Evolutionary conservation across 169 alveolate species (phyloP), one percentile per base, ranked within the genome.

Genomic region (Toxoplasma gondii): DNA sequence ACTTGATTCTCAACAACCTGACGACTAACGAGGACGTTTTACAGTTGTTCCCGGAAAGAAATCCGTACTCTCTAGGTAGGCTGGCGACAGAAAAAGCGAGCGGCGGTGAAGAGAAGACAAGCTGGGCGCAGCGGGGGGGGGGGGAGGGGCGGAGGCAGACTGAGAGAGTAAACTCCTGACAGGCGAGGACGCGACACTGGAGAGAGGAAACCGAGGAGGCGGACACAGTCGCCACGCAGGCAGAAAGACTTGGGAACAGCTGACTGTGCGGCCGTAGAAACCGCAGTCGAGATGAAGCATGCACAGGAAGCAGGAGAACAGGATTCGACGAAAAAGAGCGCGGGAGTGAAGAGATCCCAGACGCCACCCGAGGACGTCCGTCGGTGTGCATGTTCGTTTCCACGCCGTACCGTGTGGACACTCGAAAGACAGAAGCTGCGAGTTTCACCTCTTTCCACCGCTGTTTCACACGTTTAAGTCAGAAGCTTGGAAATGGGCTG

Each of bases 11-110:
- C 70, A 41, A 82, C 39, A 92, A 92, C 54, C 92, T 92, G 39
- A 92, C 94, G 22, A 92, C 94, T 10, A 90, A 88, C 38, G 94
- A 92, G 36, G 94, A 92, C 54, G 41, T 92, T 34, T 88, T 54
- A 19, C 94, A 58, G 88, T 87, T 81, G 0, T 92, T 78, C 41
- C 86, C 86, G 29, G 86, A 92, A 29, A 41, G 92, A 22, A 92
- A 92, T 87, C 94, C 94, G 38, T 92, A 81, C 83, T 92, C 94
- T 1, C 53, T 39, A 69, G 94, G 94, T 91, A 67, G 36, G 39
- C 67, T 17, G 54, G 53, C 38, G 7, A 45, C 29, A 10, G 19
- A 1, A 44, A 1, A 19, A 1, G 74, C 7, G 5, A 1, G 24
- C 74, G 22, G 74, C 7, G n/a, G 22, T 10, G n/a, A 27, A 64